phyloP scores from a whole-genome alignment of 441 rosid genomes.

The Biscutella laevigata region DNA sequence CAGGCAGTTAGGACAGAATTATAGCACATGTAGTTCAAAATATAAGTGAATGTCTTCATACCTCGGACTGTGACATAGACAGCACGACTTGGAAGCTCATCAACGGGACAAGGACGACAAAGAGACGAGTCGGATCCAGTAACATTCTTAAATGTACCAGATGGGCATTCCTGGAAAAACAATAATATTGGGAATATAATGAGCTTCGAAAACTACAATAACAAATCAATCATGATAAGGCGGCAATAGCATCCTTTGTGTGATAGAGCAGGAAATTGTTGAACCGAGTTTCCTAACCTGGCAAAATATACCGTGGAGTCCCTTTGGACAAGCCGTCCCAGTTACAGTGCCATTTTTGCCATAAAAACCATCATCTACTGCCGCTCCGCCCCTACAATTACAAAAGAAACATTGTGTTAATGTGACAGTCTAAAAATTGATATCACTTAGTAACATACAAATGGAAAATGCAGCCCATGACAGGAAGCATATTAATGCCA shows the following conservation, averaged over 20 bases:
- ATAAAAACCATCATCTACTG: conserved; percentile 39
- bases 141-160: conserved; percentile 83
- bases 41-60: conserved; percentile 20
- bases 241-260: conserved; percentile 3
- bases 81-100: conserved; percentile 87
- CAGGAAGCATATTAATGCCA: too few species aligned
- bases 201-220: conserved; percentile 1
- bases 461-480: conserved; percentile 3
- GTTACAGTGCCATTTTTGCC: conserved; percentile 85
- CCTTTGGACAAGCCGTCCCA: conserved; percentile 91
- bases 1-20: background rate
- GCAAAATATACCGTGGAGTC: conserved; percentile 88
- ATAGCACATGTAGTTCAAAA: conserved; percentile 14
- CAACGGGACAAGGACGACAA: conserved; percentile 64
- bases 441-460: background rate
- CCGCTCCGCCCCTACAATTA: conserved; percentile 66
- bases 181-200: conserved; percentile 4
- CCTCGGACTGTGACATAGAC: conserved; percentile 78
- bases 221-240: background rate
- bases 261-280: conserved; percentile 9
- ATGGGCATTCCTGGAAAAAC: conserved; percentile 82
- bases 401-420: background rate
- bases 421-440: conserved; percentile 11
- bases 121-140: conserved; percentile 78
- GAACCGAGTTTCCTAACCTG: conserved; percentile 35